These are phyloP conservation scores for Coemansia furcata DNA, from an alignment of 192 early-diverging fungal species.

Conservation along the genomic window DNA sequence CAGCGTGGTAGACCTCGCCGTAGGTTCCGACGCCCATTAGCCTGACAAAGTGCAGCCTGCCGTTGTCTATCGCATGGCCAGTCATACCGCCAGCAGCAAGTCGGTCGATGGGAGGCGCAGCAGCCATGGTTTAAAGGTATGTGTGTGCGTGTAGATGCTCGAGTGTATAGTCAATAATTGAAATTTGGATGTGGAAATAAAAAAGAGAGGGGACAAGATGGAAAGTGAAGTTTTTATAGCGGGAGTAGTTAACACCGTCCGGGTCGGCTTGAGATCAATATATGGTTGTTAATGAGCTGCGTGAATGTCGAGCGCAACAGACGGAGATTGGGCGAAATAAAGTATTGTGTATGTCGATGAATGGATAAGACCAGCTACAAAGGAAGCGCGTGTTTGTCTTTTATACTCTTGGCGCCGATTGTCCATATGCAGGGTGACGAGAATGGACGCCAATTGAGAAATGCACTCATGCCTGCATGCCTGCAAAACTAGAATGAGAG, in stretches of 20 bases:
- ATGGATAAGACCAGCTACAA: not conserved
- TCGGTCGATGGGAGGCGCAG: not conserved
- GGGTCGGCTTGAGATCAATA: not conserved
- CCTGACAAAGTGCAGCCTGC: constrained; percentile 50
- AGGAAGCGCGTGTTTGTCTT: constrained; percentile 1
- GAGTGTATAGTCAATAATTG: not conserved
- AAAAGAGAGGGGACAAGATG: not conserved
- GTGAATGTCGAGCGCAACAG: not conserved
- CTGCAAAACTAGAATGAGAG: not conserved
- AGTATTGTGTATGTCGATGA: not conserved
- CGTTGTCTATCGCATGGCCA: constrained; percentile 50
- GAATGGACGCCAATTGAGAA: not conserved
- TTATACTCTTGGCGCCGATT: constrained; percentile 3
- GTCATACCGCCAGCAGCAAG: constrained; percentile 34
- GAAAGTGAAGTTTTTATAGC: not conserved
- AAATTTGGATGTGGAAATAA: not conserved
- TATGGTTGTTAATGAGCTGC: not conserved
- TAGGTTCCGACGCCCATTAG: constrained; percentile 71
- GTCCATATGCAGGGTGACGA: constrained; percentile 3
- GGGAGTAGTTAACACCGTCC: not conserved
- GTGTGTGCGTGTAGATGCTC: not conserved
- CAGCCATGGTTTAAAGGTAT: not conserved
- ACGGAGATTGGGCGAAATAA: not conserved
- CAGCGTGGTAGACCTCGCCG: constrained; percentile 70
- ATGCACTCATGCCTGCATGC: not conserved